A percentile compares a stretch with the other conserved stretches of the same genome.
Evolutionary conservation across 768 basidiomycete genomes (phyloP).

Genomic region (Kwoniella bestiolae): DNA sequence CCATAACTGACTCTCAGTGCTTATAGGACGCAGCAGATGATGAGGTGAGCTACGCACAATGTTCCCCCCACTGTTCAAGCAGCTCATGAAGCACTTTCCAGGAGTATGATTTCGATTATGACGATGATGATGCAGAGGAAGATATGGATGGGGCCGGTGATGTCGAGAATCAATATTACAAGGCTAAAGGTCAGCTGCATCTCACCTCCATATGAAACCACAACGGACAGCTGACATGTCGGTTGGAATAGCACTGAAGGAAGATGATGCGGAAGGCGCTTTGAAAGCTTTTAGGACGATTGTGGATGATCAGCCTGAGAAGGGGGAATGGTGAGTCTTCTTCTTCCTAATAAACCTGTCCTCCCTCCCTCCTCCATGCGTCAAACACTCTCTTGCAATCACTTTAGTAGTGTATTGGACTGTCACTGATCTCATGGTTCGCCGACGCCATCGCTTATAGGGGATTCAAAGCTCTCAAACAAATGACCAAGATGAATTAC

Average conservation of each 20-base stretch:
- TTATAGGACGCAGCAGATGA: constrained; percentile 58
- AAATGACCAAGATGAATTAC: constrained; percentile 92
- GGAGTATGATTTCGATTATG: constrained; percentile 97
- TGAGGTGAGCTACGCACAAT: constrained; percentile 40
- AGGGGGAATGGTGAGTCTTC: constrained; percentile 80
- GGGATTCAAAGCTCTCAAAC: constrained; percentile 99
- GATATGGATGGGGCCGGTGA: constrained; percentile 75
- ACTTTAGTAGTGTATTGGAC: too few species aligned
- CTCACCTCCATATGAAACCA: too few species aligned
- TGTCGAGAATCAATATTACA: constrained; percentile 98
- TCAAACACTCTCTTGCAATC: not conserved
- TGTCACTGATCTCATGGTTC: not conserved
- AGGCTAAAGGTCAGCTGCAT: constrained; percentile 78
- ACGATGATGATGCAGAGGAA: constrained; percentile 70
- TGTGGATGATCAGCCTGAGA: constrained; percentile 83
- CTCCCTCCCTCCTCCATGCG: not conserved
- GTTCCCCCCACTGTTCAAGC: not conserved
- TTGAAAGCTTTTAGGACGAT: constrained; percentile 86
- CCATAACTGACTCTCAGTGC: too few species aligned
- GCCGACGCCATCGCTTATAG: too few species aligned
- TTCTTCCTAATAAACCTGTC: not conserved
- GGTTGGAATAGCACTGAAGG: constrained; percentile 85
- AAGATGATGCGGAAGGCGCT: constrained; percentile 89
- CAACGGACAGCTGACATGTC: too few species aligned
- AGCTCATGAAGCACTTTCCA: constrained; percentile 50